Conservation (phyloP, 257 asterid genomes). For the Linderniella brevidens region DNA sequence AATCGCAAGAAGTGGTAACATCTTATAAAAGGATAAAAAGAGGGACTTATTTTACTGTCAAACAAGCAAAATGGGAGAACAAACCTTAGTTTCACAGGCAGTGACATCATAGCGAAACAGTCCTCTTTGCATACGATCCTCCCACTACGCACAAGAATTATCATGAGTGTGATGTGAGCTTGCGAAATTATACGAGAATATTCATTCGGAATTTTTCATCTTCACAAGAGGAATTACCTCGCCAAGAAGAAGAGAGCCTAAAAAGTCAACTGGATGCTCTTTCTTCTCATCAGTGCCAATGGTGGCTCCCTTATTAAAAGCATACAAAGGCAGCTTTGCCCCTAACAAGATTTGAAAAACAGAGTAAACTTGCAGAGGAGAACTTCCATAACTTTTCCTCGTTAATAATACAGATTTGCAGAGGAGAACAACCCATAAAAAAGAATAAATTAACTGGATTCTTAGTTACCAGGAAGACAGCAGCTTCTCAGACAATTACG, state of each 20-base stretch:
- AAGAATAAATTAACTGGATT: too few relatives aligned
- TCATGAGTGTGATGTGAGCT: too few relatives aligned
- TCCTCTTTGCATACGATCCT: conserved; percentile 86
- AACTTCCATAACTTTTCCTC: too few relatives aligned
- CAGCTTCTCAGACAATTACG: conserved; percentile 68
- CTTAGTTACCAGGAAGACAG: conserved; percentile 71
- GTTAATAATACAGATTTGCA: too few relatives aligned
- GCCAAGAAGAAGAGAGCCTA: conserved; percentile 58
- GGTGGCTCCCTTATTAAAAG: conserved; percentile 29
- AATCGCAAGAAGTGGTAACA: conserved; percentile 3
- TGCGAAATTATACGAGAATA: too few relatives aligned
- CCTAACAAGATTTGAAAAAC: conserved; percentile 27
- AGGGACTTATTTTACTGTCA: too few relatives aligned
- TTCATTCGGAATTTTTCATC: too few relatives aligned
- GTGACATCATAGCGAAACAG: conserved; percentile 97
- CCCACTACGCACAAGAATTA: conserved; percentile 52
- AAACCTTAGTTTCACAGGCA: conserved; percentile 90
- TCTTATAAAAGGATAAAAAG: too few relatives aligned
- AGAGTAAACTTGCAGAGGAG: too few relatives aligned
- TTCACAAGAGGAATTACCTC: too few relatives aligned
- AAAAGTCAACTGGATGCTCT: conserved; percentile 38
- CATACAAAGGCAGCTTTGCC: conserved; percentile 71
- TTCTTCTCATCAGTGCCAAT: conserved; percentile 17
- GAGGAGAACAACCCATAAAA: too few relatives aligned
- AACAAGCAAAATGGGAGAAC: too few relatives aligned